Conservation (phyloP, 1,284 basidiomycete species). For the Gymnopus androsaceus region DNA sequence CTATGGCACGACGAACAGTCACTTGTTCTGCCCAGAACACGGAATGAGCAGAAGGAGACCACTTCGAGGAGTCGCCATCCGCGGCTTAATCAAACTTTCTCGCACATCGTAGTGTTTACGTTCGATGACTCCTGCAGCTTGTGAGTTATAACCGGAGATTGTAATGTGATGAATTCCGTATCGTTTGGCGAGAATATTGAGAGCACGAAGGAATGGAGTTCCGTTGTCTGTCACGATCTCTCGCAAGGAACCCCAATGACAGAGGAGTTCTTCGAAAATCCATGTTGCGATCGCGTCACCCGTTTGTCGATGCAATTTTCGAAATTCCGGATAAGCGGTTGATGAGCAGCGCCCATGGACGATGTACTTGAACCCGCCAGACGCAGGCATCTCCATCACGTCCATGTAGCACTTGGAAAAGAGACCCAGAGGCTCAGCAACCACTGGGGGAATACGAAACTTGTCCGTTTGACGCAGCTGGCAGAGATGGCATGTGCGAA, state of each 20-base stretch:
- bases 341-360: conserved; percentile 9
- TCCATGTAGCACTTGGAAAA: conserved; percentile 2
- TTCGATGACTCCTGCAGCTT: conserved; percentile 22
- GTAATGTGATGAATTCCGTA: conserved; percentile 19
- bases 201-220: background rate
- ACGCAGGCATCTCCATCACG: conserved; percentile 11
- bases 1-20: conserved; percentile 19
- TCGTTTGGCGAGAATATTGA: background rate
- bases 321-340: conserved; percentile 8
- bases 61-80: conserved; percentile 13
- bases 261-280: conserved; percentile 11
- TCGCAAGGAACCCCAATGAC: background rate
- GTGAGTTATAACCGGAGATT: conserved; percentile 23
- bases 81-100: conserved; percentile 18
- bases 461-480: too few species aligned
- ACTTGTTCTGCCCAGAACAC: conserved; percentile 28
- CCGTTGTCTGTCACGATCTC: conserved; percentile 4
- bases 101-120: conserved; percentile 15
- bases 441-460: too few species aligned
- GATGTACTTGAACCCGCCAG: conserved; percentile 9
- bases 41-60: conserved; percentile 1
- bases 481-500: too few species aligned
- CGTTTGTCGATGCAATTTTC: background rate
- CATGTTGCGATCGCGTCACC: conserved; percentile 8
- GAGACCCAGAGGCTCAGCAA: background rate